A percentile compares a stretch with the other conserved stretches of the same genome.
Evolutionary conservation across 163 green algal genomes (phyloP).

Genomic region (Volvox carteri): DNA sequence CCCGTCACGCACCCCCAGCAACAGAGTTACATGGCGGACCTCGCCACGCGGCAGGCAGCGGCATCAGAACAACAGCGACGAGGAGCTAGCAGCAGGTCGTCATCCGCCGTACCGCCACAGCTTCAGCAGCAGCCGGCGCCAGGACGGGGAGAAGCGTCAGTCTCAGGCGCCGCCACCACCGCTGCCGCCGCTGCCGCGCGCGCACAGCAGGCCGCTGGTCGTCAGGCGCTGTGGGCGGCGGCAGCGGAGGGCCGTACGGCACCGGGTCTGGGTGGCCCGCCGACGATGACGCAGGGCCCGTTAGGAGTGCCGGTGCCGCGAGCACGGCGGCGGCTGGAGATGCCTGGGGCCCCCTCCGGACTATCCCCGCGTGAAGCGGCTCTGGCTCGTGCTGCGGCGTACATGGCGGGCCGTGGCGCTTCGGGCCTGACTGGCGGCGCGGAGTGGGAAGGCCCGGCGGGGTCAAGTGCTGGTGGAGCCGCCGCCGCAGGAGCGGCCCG

Average conservation of each 20-base stretch:
- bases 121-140: not conserved
- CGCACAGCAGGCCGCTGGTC: not conserved
- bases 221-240: conserved; percentile 1
- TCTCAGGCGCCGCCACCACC: not conserved
- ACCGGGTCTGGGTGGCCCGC: conserved; percentile 25
- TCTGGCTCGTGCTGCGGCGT: conserved; percentile 25
- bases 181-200: not conserved
- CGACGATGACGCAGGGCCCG: conserved; percentile 4
- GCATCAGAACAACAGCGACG: not conserved
- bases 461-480: not conserved
- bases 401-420: conserved; percentile 8
- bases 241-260: conserved; percentile 22
- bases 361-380: conserved; percentile 35
- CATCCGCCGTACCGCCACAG: not conserved
- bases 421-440: not conserved
- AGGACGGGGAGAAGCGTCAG: no score
- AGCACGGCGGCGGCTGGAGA: conserved; percentile 10
- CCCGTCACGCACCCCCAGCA: conserved; percentile 31
- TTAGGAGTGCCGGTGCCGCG: not conserved
- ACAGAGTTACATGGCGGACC: conserved; percentile 13
- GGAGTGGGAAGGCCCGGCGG: no score
- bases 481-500: not conserved
- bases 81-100: not conserved
- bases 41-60: not conserved
- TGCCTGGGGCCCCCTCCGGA: not conserved